phyloP scores from a whole-genome alignment of 148 eudicot species.

The Euryodendron excelsum region DNA sequence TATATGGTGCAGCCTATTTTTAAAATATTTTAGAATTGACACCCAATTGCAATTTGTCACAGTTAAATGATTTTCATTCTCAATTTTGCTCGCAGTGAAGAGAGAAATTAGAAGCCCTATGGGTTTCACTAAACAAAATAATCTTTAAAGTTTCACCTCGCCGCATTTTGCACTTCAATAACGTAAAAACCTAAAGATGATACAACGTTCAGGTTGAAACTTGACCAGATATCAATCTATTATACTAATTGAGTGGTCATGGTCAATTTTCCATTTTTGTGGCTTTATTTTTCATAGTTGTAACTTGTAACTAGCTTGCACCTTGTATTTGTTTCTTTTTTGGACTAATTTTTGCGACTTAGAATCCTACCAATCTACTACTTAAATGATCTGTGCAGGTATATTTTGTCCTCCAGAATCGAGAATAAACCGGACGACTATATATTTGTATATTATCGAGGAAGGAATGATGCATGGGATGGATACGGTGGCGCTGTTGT shows the following conservation, averaged over 20 bases:
- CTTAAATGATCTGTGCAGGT: slow-evolving; percentile 48
- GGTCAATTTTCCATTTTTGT: background rate
- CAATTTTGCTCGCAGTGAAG: background rate
- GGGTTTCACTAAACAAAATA: background rate
- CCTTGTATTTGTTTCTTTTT: background rate
- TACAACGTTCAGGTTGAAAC: background rate
- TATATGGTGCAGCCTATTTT: background rate
- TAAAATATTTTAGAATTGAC: background rate
- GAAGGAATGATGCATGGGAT: slow-evolving; percentile 98
- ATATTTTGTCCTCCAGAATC: slow-evolving; percentile 70
- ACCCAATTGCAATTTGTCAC: background rate
- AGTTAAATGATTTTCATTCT: background rate
- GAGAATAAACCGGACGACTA: slow-evolving; percentile 91
- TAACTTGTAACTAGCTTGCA: no score
- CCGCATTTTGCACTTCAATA: background rate
- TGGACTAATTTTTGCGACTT: background rate
- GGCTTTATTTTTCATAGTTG: background rate
- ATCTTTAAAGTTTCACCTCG: background rate
- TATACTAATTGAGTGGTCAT: background rate
- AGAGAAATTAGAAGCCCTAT: no score
- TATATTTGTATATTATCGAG: slow-evolving; percentile 80
- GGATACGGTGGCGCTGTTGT: slow-evolving; percentile 93
- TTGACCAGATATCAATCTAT: background rate
- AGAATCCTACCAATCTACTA: background rate
- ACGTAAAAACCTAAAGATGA: no score